phyloP scores from a whole-genome alignment of 371 early-diverging fungal genomes.

The Saksenaea vasiformis region DNA sequence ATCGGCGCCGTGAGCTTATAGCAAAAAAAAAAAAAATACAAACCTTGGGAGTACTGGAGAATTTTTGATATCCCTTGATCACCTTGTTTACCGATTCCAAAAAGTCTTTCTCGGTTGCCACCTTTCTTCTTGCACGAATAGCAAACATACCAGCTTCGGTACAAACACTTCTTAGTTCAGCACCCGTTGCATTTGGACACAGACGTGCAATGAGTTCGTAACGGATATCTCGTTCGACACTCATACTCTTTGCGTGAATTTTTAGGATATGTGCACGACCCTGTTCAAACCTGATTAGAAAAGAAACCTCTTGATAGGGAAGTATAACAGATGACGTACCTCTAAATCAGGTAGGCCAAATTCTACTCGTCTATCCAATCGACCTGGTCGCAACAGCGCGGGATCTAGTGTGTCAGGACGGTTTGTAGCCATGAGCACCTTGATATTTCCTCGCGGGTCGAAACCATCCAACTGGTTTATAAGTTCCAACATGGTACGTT shows the following conservation, averaged over 20 bases:
- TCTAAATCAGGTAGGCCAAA: constrained; percentile 98
- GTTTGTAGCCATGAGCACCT: constrained; percentile 99
- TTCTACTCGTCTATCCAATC: constrained; percentile 99
- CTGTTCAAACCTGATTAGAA: constrained; percentile 17
- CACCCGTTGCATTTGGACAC: constrained; percentile 96
- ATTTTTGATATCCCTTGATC: constrained; percentile 99
- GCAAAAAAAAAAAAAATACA: not conserved
- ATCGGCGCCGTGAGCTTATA: not conserved
- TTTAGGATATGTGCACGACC: constrained; percentile 98
- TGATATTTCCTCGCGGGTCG: constrained; percentile 98
- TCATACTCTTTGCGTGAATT: constrained; percentile 99
- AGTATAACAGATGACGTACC: constrained; percentile 15
- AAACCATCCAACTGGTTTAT: constrained; percentile 99
- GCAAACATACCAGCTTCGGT: constrained; percentile 99
- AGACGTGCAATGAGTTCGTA: constrained; percentile 95
- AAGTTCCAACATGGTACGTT: constrained; percentile 99
- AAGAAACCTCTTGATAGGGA: not conserved
- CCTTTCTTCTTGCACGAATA: constrained; percentile 98
- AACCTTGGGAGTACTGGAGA: constrained; percentile 91
- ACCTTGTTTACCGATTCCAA: constrained; percentile 99
- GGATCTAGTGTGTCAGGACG: constrained; percentile 98
- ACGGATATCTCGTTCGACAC: constrained; percentile 98
- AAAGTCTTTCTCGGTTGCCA: constrained; percentile 99
- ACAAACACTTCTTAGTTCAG: constrained; percentile 99
- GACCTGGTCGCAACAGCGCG: constrained; percentile 97